These are phyloP conservation scores for Phytophthora capsici DNA, from an alignment of 352 stramenopile species.

Conservation along the genomic window DNA sequence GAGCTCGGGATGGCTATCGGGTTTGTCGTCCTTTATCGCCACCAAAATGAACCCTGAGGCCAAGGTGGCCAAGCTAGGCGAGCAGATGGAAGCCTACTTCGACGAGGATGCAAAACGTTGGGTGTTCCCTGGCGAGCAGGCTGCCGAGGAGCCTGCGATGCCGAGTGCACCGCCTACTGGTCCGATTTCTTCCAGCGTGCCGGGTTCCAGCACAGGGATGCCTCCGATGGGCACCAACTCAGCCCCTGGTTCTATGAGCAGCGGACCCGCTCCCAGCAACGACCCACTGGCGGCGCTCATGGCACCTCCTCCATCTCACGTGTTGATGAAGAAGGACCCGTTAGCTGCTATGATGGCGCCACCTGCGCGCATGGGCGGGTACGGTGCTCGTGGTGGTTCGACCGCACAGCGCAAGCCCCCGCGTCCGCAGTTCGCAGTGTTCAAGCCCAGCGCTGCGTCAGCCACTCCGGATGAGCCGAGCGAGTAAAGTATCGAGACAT, in stretches of 20 bases:
- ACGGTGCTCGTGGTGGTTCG: conserved; percentile 38
- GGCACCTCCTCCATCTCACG: conserved; percentile 71
- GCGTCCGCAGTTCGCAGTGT: conserved; percentile 87
- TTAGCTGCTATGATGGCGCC: conserved; percentile 89
- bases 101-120: conserved; percentile 87
- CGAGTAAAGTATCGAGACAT: conserved; percentile 20
- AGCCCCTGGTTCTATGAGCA: conserved; percentile 70
- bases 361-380: conserved; percentile 44
- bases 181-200: conserved; percentile 61
- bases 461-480: conserved; percentile 30
- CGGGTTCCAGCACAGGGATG: conserved; percentile 37
- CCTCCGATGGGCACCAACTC: conserved; percentile 60
- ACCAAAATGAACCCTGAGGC: conserved; percentile 86
- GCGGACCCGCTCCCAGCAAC: conserved; percentile 39
- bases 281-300: conserved; percentile 85
- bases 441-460: conserved; percentile 66
- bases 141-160: conserved; percentile 62
- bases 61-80: conserved; percentile 80
- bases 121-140: conserved; percentile 85
- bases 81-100: conserved; percentile 85
- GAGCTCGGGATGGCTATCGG: conserved; percentile 63
- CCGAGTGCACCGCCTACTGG: conserved; percentile 78
- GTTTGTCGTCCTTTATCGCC: conserved; percentile 69
- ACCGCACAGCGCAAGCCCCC: conserved; percentile 56
- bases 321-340: conserved; percentile 87